These are phyloP conservation scores for Talaromyces rugulosus DNA, from an alignment of 2,329 filamentous ascomycete genomes.

Conservation along the genomic window DNA sequence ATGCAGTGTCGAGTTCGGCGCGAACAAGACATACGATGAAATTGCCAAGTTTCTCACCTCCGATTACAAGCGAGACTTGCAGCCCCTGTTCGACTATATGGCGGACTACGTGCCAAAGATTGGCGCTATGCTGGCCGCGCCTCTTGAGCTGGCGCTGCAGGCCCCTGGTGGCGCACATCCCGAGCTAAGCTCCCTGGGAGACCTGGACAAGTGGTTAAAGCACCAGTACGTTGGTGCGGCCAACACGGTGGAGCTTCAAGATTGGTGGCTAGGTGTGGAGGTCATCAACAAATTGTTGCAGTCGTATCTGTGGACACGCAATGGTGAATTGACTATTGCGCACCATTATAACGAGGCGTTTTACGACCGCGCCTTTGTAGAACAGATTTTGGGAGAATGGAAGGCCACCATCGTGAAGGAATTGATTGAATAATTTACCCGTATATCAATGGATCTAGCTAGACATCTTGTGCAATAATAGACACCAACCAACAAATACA, in stretches of 20 bases:
- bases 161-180: neutral
- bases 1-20: neutral
- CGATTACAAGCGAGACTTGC: neutral
- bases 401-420: conserved; percentile 12
- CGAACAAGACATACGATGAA: neutral
- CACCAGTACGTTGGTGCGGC: neutral
- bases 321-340: conserved; percentile 1
- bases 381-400: conserved; percentile 4
- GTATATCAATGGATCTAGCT: neutral
- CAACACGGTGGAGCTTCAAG: neutral
- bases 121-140: neutral
- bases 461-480: neutral
- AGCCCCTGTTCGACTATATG: neutral
- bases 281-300: neutral
- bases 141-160: neutral
- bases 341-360: conserved; percentile 7
- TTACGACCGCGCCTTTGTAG: conserved; percentile 1
- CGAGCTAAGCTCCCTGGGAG: conserved; percentile 3
- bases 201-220: neutral
- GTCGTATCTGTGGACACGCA: conserved; percentile 2
- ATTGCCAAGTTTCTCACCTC: neutral
- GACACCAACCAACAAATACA: neutral
- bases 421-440: conserved; percentile 15
- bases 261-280: conserved; percentile 6
- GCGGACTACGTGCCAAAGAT: neutral